Evolutionary conservation across 2,329 filamentous ascomycete genomes (phyloP).

Genomic region (Aspergillus ruber): DNA sequence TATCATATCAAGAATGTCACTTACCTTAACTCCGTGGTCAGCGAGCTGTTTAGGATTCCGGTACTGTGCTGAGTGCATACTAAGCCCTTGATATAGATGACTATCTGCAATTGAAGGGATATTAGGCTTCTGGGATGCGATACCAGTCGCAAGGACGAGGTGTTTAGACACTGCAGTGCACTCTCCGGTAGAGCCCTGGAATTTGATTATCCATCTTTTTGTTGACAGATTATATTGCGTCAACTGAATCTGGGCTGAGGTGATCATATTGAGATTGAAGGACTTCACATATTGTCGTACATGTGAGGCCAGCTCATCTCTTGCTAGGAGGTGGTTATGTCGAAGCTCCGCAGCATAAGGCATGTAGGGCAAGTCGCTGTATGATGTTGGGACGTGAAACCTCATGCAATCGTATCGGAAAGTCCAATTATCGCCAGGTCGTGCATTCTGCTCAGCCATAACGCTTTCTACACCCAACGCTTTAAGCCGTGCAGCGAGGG

Average conservation of each 20-base stretch:
- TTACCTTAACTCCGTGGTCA: too few relatives aligned
- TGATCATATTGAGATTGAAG: conserved; percentile 30
- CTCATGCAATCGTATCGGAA: conserved; percentile 41
- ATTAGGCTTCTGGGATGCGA: neutral
- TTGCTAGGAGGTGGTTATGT: conserved; percentile 7
- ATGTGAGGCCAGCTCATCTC: conserved; percentile 12
- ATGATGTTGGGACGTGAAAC: conserved; percentile 35
- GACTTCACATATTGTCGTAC: conserved; percentile 18
- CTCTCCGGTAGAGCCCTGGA: conserved; percentile 12
- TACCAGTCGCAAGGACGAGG: conserved; percentile 13
- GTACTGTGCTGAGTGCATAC: too few relatives aligned
- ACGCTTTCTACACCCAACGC: conserved; percentile 38
- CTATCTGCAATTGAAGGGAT: neutral
- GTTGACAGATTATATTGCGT: conserved; percentile 17
- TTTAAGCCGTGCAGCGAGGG: conserved; percentile 39
- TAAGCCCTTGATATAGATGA: too few relatives aligned
- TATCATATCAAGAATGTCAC: too few relatives aligned
- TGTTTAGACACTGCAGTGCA: conserved; percentile 8
- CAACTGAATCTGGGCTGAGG: conserved; percentile 17
- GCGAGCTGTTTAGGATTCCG: too few relatives aligned
- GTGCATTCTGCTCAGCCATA: conserved; percentile 37
- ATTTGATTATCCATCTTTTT: conserved; percentile 20
- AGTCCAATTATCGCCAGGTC: conserved; percentile 42
- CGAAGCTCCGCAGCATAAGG: conserved; percentile 11
- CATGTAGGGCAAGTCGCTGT: conserved; percentile 32